Base-by-base conservation (phyloP, 179 eudicot genomes). In the Carnegiea gigantea region DNA sequence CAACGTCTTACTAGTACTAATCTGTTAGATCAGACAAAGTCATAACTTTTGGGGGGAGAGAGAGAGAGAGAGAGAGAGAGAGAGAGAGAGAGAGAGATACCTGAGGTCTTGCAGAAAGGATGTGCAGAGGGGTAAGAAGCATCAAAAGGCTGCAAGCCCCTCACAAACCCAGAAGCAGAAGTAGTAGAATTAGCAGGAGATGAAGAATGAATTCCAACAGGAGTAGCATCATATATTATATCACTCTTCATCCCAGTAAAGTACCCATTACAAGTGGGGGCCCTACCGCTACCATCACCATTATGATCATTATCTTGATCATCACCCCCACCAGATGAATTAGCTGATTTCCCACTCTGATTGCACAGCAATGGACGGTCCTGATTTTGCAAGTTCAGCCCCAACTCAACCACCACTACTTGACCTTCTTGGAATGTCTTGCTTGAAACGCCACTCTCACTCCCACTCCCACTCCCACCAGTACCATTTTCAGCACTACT, bases 51-150 rank as follows among this genome's bases (percentile, higher is more conserved):
- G 26, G 30, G 0, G 72, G 28, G 72, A 67, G 72, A 67, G 72
- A 67, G 40, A 67, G 72, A 13, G 72, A 30, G n/a, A n/a, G n/a
- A n/a, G n/a, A n/a, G n/a, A n/a, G n/a, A n/a, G n/a, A n/a, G n/a
- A 9, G 68, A 11, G 72, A 67, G 72, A 67, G 72, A 67, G 72
- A 67, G 40, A 67, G 72, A 13, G 72, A 30, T 82, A 90, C 93
- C 90, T 87, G 90, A 72, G 77, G 91, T n/a, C 82, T 84, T 87
- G 82, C 78, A 84, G 86, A 75, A 72, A 67, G 85, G 77, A 86
- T 82, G 53, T 14, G 83, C 48, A 73, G 86, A 65, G 28, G 79
- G 0, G 65, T 83, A 77, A 80, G 90, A 85, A 83, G 78, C 82
- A 86, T 83, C 89, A 85, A 87, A 86, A 83, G 86, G 85, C 86